phyloP scores from a whole-genome alignment of 352 stramenopile genomes.

The Pythium vanterpoolii region DNA sequence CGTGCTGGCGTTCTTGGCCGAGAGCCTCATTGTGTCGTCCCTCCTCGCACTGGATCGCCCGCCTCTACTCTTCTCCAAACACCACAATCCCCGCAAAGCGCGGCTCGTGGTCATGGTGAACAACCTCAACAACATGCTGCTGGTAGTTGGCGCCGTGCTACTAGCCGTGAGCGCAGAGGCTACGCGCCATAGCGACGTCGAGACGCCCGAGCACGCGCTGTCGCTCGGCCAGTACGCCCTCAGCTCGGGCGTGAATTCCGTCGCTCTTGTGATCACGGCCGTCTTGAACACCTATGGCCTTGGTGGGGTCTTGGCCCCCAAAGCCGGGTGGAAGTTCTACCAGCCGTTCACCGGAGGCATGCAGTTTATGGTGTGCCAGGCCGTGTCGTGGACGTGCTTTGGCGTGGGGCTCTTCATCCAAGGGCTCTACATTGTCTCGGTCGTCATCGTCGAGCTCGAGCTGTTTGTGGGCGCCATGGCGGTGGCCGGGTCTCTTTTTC shows the following conservation, averaged over 20 bases:
- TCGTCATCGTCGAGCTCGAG: constrained; percentile 76
- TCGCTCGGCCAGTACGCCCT: constrained; percentile 41
- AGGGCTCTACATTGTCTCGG: constrained; percentile 70
- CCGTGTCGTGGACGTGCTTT: constrained; percentile 81
- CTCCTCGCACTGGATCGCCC: constrained; percentile 58
- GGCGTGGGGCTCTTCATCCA: constrained; percentile 62
- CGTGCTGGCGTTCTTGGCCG: constrained; percentile 62
- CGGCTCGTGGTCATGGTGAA: constrained; percentile 71
- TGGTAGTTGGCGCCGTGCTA: constrained; percentile 63
- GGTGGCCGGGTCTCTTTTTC: constrained; percentile 53
- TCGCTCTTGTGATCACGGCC: constrained; percentile 69
- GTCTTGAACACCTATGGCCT: constrained; percentile 84
- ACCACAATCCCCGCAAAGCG: constrained; percentile 28
- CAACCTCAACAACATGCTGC: constrained; percentile 86
- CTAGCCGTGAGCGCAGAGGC: constrained; percentile 61
- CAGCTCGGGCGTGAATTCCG: constrained; percentile 51
- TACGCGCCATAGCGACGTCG: constrained; percentile 30
- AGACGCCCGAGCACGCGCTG: constrained; percentile 27
- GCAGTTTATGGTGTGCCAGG: constrained; percentile 72
- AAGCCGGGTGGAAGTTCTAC: constrained; percentile 81
- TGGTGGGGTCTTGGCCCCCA: constrained; percentile 63
- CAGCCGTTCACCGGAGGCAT: constrained; percentile 78
- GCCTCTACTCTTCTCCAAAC: constrained; percentile 26
- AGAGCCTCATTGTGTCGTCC: constrained; percentile 79
- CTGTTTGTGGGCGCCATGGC: constrained; percentile 75